Evolutionary conservation across 345 rosid genomes (phyloP), one percentile per base, ranked within the genome.

Genomic region (Toxicodendron radicans): DNA sequence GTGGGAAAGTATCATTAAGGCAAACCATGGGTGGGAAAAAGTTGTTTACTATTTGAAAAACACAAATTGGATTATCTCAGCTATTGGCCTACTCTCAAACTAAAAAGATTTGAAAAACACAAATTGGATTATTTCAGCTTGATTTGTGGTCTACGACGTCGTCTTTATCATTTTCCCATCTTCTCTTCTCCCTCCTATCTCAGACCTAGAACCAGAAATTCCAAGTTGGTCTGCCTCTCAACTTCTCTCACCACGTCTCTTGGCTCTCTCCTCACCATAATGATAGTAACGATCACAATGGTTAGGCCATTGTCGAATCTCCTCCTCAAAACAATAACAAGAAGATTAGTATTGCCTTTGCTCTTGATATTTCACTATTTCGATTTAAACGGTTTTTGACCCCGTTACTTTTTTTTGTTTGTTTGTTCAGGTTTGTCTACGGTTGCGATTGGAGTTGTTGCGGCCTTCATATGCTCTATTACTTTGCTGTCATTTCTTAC

Each of bases 401-500:
- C 16, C 73, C 41, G 23, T 30, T 43, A 45, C 18, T 75, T 72
- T 21, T 24, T 65, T 65, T 23, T 77, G 48, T 33, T n/a, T 77
- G 20, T 21, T 43, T 30, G 21, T 64, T 66, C 82, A 94, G 98
- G 89, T 11, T 82, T 86, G 72, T 56, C 85, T 17, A 41, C 64
- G 14, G 54, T 87, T 75, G 71, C 85, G 35, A 70, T 92, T 63
- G 82, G 78, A 70, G 88, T 85, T 33, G 70, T 82, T 75, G 91
- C 83, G 70, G 93, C 74, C 84, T 21, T 85, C 89, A 18, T 75
- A 85, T 24, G 89, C 82, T 46, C 61, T 85, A 68, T 64, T 86
- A 14, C 79, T 91, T 38, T n/a, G 90, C 94, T 59, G 84, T 88
- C 61, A 1, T 88, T 66, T 90, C 91, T 70, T 93, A 83, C 75